Evolutionary conservation across 148 eudicot species (phyloP).

Genomic region (Pharnaceum exiguum): DNA sequence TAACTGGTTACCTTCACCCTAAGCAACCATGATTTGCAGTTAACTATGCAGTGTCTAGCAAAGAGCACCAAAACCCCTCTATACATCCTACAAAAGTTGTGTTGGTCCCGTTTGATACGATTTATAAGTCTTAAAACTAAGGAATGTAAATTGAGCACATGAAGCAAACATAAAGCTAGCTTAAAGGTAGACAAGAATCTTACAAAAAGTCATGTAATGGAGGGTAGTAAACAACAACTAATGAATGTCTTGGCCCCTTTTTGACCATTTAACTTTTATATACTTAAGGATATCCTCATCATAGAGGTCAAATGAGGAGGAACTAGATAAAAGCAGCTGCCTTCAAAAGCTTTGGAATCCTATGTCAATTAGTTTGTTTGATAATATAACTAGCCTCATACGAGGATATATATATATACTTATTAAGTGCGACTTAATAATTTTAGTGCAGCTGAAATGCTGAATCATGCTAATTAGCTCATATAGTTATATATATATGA

Average conservation of each 20-base stretch:
- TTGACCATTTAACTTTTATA: conserved; percentile 16
- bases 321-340: conserved; percentile 13
- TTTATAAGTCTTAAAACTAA: conserved; percentile 15
- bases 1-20: conserved; percentile 10
- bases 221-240: conserved; percentile 28
- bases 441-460: too few species aligned
- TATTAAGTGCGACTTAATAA: too few species aligned
- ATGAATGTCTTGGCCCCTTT: conserved; percentile 16
- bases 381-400: too few species aligned
- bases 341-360: conserved; percentile 25
- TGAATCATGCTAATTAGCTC: too few species aligned
- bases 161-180: conserved; percentile 22
- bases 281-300: conserved; percentile 10
- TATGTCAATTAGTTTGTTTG: conserved; percentile 21
- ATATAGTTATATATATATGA: too few species aligned
- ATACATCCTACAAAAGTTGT: conserved; percentile 11
- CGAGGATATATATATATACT: too few species aligned
- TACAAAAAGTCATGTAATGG: conserved; percentile 32
- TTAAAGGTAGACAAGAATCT: conserved; percentile 29
- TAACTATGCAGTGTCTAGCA: conserved; percentile 3
- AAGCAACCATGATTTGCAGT: conserved; percentile 4
- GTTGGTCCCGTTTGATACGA: conserved; percentile 29
- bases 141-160: conserved; percentile 30
- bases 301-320: conserved; percentile 16
- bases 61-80: conserved; percentile 3